Evolutionary conservation across 2,329 filamentous ascomycete genomes (phyloP), one percentile per base, ranked within the genome.

Genomic region (Colletotrichum agaves): DNA sequence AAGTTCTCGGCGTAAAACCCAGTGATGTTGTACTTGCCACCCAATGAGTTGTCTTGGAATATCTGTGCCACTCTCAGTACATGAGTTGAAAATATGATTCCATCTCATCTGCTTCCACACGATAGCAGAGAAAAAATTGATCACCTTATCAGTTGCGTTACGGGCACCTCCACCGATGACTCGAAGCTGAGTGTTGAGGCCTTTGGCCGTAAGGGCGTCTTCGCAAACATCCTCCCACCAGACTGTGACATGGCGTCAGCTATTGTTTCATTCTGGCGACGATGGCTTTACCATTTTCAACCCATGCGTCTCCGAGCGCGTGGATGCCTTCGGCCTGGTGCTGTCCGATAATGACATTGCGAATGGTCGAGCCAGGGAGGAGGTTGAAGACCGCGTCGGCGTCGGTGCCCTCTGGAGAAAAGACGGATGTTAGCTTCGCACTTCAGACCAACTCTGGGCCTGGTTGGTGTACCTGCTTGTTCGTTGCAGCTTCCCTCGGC

Each of bases 401-500:
- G 41, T 77, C 75, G 0, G 75, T 77, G 19, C 82, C 82, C 72
- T 85, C 83, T 66, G 12, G 0, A 33, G 6, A 23, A 4, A 19
- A 0, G 0, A 15, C 1, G 8, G 10, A 13, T 3, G 56, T 59
- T 10, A 50, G 44, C 31, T 6, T 27, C 6, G 27, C 8, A 27
- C 3, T 31, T 46, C 3, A 10, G 3, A 56, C 50, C 6, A 27
- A 5, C 27, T 7, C 5, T 7, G 27, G 1, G 27, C 27, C 1
- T 6, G 27, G 27, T 27, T 8, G 27, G 2, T 8, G 19, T n/a
- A 50, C 63, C 63, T 1, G 74, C 75, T 61, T 84, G 80, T 23
- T 79, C 81, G 43, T 76, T 80, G 70, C 83, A 85, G 61, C 77
- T 78, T 21, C 78, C 79, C 44, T 75, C 75, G 1, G 76, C 76